phyloP scores from a whole-genome alignment of 2,329 filamentous ascomycete genomes.

The Scytalidium lignicola region DNA sequence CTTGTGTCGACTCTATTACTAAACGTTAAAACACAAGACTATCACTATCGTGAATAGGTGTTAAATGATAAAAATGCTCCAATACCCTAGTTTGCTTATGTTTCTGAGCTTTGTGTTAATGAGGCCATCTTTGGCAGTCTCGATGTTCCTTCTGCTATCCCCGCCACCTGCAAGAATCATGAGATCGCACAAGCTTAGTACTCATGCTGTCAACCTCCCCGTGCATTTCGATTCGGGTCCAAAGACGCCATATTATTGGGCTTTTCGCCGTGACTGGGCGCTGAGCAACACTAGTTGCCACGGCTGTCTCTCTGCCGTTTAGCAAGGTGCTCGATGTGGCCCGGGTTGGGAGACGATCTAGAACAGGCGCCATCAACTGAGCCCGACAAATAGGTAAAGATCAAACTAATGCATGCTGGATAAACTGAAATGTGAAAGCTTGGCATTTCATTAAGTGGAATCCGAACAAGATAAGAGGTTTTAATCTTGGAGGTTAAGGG shows the following conservation, averaged over 20 bases:
- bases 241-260: neutral
- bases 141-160: neutral
- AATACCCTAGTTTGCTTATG: no score
- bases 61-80: no score
- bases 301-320: neutral
- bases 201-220: neutral
- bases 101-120: no score
- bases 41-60: no score
- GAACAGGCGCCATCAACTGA: neutral
- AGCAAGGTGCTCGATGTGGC: neutral
- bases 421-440: neutral
- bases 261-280: neutral
- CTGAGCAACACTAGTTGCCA: neutral
- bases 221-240: neutral
- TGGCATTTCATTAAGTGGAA: neutral
- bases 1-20: no score
- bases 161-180: neutral
- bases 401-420: neutral
- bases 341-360: neutral
- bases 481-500: neutral
- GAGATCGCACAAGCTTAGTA: neutral
- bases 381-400: neutral
- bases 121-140: neutral
- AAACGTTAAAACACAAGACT: no score
- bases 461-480: neutral